Conservation (phyloP, 257 asterid genomes). For the Salvia miltiorrhiza region DNA sequence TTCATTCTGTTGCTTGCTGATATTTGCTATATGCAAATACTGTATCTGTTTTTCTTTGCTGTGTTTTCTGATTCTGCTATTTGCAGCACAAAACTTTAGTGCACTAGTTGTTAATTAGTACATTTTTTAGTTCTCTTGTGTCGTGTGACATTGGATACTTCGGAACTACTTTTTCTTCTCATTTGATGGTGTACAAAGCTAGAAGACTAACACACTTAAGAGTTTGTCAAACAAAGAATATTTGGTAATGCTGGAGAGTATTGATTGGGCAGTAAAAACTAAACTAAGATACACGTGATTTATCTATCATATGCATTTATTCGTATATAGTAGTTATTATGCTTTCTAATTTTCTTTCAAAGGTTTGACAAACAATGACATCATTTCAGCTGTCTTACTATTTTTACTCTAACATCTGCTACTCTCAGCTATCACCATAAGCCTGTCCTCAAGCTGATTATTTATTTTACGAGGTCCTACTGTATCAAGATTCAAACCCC, state of each 20-base stretch:
- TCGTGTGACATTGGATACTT: neutral
- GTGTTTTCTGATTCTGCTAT: neutral
- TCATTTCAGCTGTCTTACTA: neutral
- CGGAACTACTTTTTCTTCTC: neutral
- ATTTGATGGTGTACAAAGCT: neutral
- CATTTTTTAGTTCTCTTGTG: neutral
- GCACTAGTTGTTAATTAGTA: neutral
- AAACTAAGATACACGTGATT: neutral
- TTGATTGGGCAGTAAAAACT: neutral
- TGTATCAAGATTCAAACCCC: neutral
- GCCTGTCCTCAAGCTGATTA: neutral
- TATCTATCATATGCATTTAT: neutral
- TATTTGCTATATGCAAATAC: neutral
- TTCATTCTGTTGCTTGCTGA: slow-evolving; percentile 7
- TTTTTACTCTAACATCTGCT: neutral
- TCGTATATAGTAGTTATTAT: neutral
- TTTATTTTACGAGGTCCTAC: neutral
- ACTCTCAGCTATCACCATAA: neutral
- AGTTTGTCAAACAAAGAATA: neutral
- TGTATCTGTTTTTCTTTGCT: neutral
- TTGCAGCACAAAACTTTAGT: neutral
- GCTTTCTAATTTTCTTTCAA: neutral
- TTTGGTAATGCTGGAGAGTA: neutral
- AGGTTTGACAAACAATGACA: slow-evolving; percentile 5
- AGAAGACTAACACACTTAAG: neutral